Conservation (phyloP, 2,329 filamentous ascomycete species). For the Leptographium lundbergii region DNA sequence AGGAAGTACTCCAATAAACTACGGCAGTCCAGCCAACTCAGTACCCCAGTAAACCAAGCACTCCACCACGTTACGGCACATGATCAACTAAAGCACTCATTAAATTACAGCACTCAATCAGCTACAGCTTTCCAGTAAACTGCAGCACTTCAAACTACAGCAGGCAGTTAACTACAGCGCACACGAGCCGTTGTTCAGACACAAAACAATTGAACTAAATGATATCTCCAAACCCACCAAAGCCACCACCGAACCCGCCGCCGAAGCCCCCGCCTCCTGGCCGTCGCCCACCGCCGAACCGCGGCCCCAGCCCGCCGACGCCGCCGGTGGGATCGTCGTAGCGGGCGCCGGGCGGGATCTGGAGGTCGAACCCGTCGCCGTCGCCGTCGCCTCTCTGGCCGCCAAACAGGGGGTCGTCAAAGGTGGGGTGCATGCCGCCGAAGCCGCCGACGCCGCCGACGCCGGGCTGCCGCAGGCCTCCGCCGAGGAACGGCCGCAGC, state of each 20-base stretch:
- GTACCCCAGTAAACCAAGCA: too few relatives aligned
- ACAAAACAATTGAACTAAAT: too few relatives aligned
- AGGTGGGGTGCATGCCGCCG: constrained; percentile 90
- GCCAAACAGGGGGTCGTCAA: constrained; percentile 77
- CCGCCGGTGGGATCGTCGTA: constrained; percentile 88
- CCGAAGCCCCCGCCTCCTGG: constrained; percentile 20
- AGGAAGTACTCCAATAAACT: too few relatives aligned
- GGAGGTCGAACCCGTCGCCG: constrained; percentile 47
- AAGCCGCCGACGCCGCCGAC: constrained; percentile 31
- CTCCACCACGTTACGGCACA: too few relatives aligned
- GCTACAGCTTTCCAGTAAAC: not conserved
- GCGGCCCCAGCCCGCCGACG: constrained; percentile 28
- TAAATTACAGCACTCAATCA: too few relatives aligned
- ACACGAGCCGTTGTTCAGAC: not conserved
- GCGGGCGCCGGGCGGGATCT: constrained; percentile 74
- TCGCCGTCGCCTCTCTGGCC: constrained; percentile 26
- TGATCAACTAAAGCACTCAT: too few relatives aligned
- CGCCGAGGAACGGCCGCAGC: constrained; percentile 53
- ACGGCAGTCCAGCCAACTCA: too few relatives aligned
- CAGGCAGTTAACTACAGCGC: too few relatives aligned
- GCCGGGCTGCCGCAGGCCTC: constrained; percentile 31
- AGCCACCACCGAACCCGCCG: constrained; percentile 20
- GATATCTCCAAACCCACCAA: constrained; percentile 16
- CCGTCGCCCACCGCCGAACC: constrained; percentile 24
- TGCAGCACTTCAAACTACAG: too few relatives aligned